These are phyloP conservation scores for Globisporangium paddicum DNA, from an alignment of 352 stramenopile species.

Conservation along the genomic window DNA sequence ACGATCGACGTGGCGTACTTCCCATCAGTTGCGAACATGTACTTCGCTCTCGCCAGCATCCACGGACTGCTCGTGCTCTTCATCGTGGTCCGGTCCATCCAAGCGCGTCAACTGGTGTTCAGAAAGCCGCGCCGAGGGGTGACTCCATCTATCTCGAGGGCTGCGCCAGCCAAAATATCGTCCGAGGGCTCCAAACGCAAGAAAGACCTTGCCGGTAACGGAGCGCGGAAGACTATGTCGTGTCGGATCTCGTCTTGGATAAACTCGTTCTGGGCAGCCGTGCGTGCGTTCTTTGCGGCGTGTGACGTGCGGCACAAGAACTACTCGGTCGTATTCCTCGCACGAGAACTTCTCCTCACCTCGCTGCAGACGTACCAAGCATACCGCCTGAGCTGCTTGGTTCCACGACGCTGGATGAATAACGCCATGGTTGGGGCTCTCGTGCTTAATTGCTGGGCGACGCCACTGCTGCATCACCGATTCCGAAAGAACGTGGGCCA, in stretches of 20 bases:
- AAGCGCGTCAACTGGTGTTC: conserved; percentile 5
- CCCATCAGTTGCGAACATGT: conserved; percentile 5
- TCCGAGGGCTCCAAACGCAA: not conserved
- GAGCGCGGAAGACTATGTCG: not conserved
- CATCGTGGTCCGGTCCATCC: conserved; percentile 7
- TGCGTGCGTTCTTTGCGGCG: not conserved
- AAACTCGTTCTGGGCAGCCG: not conserved
- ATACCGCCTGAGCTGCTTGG: conserved; percentile 17
- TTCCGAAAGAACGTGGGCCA: not conserved
- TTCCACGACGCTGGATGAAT: conserved; percentile 21
- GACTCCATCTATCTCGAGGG: not conserved
- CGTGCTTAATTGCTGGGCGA: conserved; percentile 21
- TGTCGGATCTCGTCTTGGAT: not conserved
- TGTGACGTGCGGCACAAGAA: not conserved
- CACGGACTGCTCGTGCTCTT: conserved; percentile 5
- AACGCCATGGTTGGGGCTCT: conserved; percentile 14
- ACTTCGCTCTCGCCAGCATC: conserved; percentile 5
- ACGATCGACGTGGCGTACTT: conserved; percentile 4
- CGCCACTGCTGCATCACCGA: conserved; percentile 12
- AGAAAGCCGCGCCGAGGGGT: not conserved
- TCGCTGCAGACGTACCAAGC: not conserved
- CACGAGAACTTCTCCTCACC: not conserved
- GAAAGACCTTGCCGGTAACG: not conserved
- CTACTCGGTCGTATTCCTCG: not conserved
- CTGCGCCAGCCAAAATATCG: not conserved